Percentiles rank a stretch among this genome's conserved stretches.
These are phyloP conservation scores for Excoecaria agallocha DNA, from an alignment of 345 rosid species.

Conservation along the genomic window DNA sequence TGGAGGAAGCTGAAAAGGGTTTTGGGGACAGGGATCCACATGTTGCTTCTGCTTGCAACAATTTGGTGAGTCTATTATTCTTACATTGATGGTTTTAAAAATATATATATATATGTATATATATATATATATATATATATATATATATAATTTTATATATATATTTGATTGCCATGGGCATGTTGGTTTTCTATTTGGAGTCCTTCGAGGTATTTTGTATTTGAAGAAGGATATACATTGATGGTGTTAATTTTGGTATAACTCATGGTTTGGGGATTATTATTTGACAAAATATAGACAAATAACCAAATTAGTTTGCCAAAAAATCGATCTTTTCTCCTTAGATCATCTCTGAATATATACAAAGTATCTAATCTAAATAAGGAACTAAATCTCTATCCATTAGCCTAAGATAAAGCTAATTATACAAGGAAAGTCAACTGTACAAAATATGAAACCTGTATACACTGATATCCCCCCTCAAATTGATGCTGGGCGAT, in stretches of 20 bases:
- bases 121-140: too few species aligned
- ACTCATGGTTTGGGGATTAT: not conserved
- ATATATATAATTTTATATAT: too few species aligned
- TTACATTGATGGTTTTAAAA: not conserved
- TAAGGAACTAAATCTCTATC: too few species aligned
- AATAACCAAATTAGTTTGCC: too few species aligned
- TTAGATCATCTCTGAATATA: too few species aligned
- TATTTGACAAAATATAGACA: not conserved
- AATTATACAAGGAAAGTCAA: too few species aligned
- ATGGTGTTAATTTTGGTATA: not conserved
- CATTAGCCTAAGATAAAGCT: too few species aligned
- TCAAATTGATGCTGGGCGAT: too few species aligned
- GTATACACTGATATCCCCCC: too few species aligned
- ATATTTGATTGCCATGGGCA: not conserved
- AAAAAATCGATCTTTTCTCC: not conserved
- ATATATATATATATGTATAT: too few species aligned
- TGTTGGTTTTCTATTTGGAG: not conserved
- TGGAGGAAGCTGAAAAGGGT: constrained; percentile 85
- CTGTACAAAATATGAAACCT: too few species aligned
- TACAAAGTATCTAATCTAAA: too few species aligned
- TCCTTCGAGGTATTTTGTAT: not conserved
- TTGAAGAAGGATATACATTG: not conserved
- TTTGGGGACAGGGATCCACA: constrained; percentile 93
- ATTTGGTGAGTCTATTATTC: constrained; percentile 60
- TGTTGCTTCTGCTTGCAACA: constrained; percentile 94